A percentile compares a stretch with the other conserved stretches of the same genome.
Conservation (phyloP, 208 protist genomes). For the Acanthamoeba healyi region DNA sequence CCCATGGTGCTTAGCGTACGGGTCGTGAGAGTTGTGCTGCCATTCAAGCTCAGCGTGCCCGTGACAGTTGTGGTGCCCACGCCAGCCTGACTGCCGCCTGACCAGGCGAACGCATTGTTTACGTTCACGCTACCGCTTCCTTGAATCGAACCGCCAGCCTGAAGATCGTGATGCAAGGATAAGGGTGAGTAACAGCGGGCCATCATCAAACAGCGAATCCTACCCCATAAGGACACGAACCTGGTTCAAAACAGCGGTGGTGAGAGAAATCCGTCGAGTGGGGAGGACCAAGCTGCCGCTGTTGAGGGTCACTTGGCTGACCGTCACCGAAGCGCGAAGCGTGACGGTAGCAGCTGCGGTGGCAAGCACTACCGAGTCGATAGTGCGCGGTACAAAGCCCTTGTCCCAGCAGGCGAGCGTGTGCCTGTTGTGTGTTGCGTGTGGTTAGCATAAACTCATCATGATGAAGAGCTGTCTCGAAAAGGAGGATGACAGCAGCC, state of each 20-base stretch:
- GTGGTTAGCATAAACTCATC: too few species aligned
- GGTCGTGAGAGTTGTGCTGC: not conserved
- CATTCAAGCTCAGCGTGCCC: not conserved
- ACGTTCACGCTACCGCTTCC: too few species aligned
- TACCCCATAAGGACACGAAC: not conserved
- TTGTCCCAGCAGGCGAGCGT: conserved; percentile 11
- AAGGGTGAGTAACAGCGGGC: too few species aligned
- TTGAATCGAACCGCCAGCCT: not conserved
- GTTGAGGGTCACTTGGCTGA: too few species aligned
- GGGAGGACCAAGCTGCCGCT: not conserved
- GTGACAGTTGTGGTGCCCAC: conserved; percentile 4
- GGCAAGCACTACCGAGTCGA: conserved; percentile 15
- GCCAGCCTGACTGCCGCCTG: conserved; percentile 13
- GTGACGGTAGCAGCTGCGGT: not conserved
- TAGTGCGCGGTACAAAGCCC: conserved; percentile 4
- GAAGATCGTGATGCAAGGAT: too few species aligned
- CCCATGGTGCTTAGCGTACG: not conserved
- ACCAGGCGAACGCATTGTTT: conserved; percentile 36
- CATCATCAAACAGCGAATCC: too few species aligned
- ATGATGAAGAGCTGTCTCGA: too few species aligned
- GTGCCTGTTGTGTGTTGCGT: too few species aligned
- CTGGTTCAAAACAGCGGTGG: not conserved
- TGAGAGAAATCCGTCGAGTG: not conserved
- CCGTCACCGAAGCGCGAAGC: not conserved
- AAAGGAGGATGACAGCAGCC: too few species aligned